Conservation (phyloP, 1,284 basidiomycete species). For the Leccinum pallidistipes region DNA sequence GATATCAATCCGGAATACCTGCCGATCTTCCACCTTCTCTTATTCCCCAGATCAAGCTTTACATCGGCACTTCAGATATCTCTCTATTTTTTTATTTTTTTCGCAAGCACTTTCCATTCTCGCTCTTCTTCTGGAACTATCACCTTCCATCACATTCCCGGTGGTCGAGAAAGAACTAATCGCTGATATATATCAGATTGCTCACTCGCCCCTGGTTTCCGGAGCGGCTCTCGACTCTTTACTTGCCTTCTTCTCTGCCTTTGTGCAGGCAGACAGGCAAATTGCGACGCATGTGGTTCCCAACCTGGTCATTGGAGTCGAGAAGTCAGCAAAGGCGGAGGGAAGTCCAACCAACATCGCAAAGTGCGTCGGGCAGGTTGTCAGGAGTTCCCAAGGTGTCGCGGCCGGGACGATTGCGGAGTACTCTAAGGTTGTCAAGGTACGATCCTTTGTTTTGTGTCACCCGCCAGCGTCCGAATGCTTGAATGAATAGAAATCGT, state of each 20-base stretch:
- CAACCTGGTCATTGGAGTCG: slow-evolving; percentile 61
- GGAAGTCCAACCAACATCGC: slow-evolving; percentile 71
- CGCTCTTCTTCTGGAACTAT: slow-evolving; percentile 67
- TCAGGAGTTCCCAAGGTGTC: slow-evolving; percentile 64
- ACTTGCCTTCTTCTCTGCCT: slow-evolving; percentile 75
- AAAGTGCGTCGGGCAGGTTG: slow-evolving; percentile 80
- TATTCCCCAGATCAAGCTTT: slow-evolving; percentile 71
- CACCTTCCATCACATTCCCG: slow-evolving; percentile 66
- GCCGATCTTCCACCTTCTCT: slow-evolving; percentile 59
- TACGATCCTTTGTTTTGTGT: slow-evolving; percentile 27
- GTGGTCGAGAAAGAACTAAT: slow-evolving; percentile 74
- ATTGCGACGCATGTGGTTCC: slow-evolving; percentile 78
- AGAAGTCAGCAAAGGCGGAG: slow-evolving; percentile 57
- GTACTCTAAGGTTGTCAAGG: slow-evolving; percentile 79
- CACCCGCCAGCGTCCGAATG: slow-evolving; percentile 1
- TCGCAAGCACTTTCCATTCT: slow-evolving; percentile 74
- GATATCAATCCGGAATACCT: slow-evolving; percentile 68
- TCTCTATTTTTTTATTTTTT: slow-evolving; percentile 50
- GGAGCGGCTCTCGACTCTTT: slow-evolving; percentile 78
- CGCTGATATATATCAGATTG: slow-evolving; percentile 64
- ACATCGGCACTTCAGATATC: slow-evolving; percentile 73
- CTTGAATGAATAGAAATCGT: slow-evolving; percentile 44
- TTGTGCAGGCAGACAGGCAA: slow-evolving; percentile 81
- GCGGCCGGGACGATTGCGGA: slow-evolving; percentile 80
- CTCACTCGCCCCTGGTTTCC: slow-evolving; percentile 77